These are phyloP conservation scores for Chaetomiaceae sp. DNA, from an alignment of 2,329 filamentous ascomycete species.

Conservation along the genomic window DNA sequence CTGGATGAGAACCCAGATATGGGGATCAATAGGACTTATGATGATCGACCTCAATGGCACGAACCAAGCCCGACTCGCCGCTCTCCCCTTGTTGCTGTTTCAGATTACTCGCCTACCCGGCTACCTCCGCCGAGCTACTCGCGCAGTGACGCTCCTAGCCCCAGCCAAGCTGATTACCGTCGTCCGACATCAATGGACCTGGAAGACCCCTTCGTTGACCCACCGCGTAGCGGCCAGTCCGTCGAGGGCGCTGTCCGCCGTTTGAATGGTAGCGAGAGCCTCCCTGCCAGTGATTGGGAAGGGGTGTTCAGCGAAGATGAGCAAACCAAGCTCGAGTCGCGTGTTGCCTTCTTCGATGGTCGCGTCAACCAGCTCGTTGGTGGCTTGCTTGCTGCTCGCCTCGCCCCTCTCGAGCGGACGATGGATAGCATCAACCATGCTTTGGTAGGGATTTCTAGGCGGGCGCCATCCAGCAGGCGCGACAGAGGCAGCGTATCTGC, in stretches of 20 bases:
- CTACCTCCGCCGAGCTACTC: conserved; percentile 44
- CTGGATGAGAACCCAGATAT: conserved; percentile 71
- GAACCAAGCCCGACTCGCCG: conserved; percentile 40
- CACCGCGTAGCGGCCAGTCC: conserved; percentile 43
- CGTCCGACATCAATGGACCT: conserved; percentile 29
- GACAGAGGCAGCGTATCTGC: conserved; percentile 63
- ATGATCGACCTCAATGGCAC: conserved; percentile 41
- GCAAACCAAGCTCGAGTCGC: conserved; percentile 74
- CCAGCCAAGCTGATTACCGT: conserved; percentile 51
- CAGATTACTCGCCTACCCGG: conserved; percentile 49
- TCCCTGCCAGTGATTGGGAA: conserved; percentile 87
- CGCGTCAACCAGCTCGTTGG: conserved; percentile 86
- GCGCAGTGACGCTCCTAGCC: conserved; percentile 69
- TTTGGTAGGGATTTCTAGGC: conserved; percentile 54
- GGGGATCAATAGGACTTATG: conserved; percentile 62
- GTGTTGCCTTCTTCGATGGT: conserved; percentile 84
- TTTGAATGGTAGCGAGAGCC: conserved; percentile 58
- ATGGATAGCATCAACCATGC: conserved; percentile 70
- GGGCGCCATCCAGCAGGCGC: conserved; percentile 52
- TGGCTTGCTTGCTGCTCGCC: conserved; percentile 66
- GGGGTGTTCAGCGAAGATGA: conserved; percentile 77
- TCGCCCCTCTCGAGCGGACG: conserved; percentile 78
- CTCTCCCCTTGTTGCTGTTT: conserved; percentile 32
- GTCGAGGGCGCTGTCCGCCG: conserved; percentile 57
- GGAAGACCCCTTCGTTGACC: conserved; percentile 60